Base-by-base conservation (phyloP, 148 eudicot species). In the Chenopodium suecicum region DNA sequence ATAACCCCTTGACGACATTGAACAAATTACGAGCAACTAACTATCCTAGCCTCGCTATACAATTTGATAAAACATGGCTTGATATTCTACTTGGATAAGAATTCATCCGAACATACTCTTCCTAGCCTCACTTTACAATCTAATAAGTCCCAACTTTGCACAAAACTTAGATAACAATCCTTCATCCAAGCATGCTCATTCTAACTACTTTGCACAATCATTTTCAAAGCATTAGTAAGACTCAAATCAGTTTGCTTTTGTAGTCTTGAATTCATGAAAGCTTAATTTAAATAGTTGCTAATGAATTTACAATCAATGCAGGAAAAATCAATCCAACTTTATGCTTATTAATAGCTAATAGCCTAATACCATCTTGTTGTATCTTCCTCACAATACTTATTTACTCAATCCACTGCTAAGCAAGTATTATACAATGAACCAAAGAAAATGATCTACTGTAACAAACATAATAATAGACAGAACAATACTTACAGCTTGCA, bases 401-500 rank as follows among this genome's bases (percentile, higher is more conserved):
- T 32, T 4, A 69, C 72, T 62, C 72, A 47, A 47, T 23, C 22
- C 19, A 66, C 20, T 37, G 9, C 74, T 27, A 63, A 80, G 44
- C 70, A 80, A 79, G 62, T 48, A 50, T n/a, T 14, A 66, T 17
- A 75, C 32, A 4, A 13, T 25, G 41, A 74, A 74, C 27, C 76
- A 47, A 73, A 17, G 62, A 56, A 56, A 56, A 19, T 4, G 31
- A 10, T 3, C 20, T 79, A 52, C 75, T 32, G 22, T 52, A 63
- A 62, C 23, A 63, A 48, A 46, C 54, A 58, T 0, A 1, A 63
- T 19, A 41, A 23, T 17, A 41, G n/a, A 52, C 50, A 73, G 27
- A 14, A 54, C 7, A 44, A 37, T 22, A 81, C 93, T 92, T 84
- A 94, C 98, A 32, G 90, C 89, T 83, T 89, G 91, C 56, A 94